A percentile compares a stretch with the other conserved stretches of the same genome.
These are phyloP conservation scores for Toxoplasma gondii DNA, from an alignment of 169 alveolate genomes.

Conservation along the genomic window DNA sequence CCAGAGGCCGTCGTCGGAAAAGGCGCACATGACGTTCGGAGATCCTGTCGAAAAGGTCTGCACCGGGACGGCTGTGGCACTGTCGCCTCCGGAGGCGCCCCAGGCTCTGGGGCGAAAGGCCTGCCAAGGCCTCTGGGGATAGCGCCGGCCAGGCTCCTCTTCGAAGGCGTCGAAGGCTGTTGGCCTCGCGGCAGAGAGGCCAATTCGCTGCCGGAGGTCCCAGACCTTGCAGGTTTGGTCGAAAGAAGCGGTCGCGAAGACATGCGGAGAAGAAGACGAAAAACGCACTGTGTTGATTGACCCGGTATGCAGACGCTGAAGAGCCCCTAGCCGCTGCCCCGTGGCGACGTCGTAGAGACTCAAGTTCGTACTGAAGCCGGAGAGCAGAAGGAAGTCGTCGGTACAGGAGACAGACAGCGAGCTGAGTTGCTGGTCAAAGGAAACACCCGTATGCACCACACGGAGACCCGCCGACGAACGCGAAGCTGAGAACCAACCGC, in stretches of 20 bases:
- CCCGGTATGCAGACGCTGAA: conserved; percentile 69
- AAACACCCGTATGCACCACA: conserved; percentile 53
- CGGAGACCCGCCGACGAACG: conserved; percentile 43
- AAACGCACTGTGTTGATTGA: conserved; percentile 74
- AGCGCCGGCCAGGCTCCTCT: too few relatives aligned
- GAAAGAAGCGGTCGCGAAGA: conserved; percentile 75
- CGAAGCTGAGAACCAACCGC: conserved; percentile 46
- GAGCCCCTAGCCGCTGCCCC: conserved; percentile 63
- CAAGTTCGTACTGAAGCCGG: conserved; percentile 73
- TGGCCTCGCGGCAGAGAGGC: neutral
- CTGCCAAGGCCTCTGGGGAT: too few relatives aligned
- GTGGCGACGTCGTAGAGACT: conserved; percentile 69
- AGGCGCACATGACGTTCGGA: conserved; percentile 73
- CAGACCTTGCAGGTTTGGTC: conserved; percentile 75
- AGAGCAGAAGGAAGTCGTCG: conserved; percentile 72
- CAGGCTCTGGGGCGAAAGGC: too few relatives aligned
- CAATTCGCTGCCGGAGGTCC: conserved; percentile 74
- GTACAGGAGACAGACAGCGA: conserved; percentile 72
- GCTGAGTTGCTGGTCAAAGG: conserved; percentile 65
- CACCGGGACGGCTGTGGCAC: conserved; percentile 38
- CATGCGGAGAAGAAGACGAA: conserved; percentile 70
- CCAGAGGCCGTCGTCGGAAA: conserved; percentile 69
- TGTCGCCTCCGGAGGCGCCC: neutral
- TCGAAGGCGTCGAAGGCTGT: too few relatives aligned
- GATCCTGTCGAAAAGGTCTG: conserved; percentile 70